These are phyloP conservation scores for Akanthomyces dipterigenus DNA, from an alignment of 2,329 filamentous ascomycete genomes.

Conservation along the genomic window DNA sequence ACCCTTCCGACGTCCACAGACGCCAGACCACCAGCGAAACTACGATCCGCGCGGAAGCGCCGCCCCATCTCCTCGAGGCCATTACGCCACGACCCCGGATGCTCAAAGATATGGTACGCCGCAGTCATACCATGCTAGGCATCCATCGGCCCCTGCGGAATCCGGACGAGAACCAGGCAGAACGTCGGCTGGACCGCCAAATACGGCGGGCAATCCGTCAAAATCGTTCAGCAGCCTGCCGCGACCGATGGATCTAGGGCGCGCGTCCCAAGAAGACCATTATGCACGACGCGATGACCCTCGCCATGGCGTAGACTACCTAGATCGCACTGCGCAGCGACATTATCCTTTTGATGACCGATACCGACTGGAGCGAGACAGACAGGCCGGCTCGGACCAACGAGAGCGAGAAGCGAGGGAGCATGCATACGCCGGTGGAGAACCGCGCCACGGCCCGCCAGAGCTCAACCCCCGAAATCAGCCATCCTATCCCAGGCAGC, in stretches of 20 bases:
- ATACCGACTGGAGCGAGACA: conserved; percentile 43
- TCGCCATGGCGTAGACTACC: conserved; percentile 40
- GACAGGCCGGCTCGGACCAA: conserved; percentile 37
- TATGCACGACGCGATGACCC: conserved; percentile 46
- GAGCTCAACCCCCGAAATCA: conserved; percentile 40
- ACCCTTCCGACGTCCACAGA: conserved; percentile 61
- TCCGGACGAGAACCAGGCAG: conserved; percentile 33
- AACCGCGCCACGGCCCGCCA: conserved; percentile 35
- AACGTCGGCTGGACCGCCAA: conserved; percentile 34
- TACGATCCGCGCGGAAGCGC: conserved; percentile 42
- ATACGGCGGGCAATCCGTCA: conserved; percentile 46
- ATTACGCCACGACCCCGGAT: conserved; percentile 52
- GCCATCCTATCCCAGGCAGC: conserved; percentile 37
- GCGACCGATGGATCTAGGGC: conserved; percentile 40
- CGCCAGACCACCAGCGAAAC: conserved; percentile 59
- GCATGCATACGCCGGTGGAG: conserved; percentile 43
- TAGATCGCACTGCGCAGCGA: conserved; percentile 42
- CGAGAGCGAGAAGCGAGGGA: conserved; percentile 37
- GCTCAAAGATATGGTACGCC: conserved; percentile 51
- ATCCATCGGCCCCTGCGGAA: conserved; percentile 42
- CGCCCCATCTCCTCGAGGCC: conserved; percentile 42
- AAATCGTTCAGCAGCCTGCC: conserved; percentile 42
- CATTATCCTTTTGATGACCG: conserved; percentile 45
- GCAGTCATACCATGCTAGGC: conserved; percentile 46
- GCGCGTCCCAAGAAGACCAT: conserved; percentile 33